Evolutionary conservation across 345 rosid species (phyloP).

Genomic region (Brassica cretica): DNA sequence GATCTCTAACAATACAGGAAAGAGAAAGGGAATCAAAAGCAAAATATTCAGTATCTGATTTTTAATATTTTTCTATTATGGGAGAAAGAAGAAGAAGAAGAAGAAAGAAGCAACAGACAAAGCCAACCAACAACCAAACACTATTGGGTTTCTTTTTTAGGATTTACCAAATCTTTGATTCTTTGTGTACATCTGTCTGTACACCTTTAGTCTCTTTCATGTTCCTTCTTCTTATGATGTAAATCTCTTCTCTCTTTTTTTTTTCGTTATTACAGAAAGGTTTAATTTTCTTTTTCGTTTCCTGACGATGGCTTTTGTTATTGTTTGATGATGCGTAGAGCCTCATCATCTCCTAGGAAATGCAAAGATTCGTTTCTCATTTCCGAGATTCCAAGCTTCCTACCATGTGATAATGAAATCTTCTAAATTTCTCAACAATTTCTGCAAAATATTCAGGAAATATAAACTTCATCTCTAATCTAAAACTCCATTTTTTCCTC

Average conservation of each 20-base stretch:
- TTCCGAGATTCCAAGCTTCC: background rate
- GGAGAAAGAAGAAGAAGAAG: constrained; percentile 30
- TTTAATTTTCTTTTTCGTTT: background rate
- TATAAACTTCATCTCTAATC: too few relatives aligned
- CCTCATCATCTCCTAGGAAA: background rate
- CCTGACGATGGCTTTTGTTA: background rate
- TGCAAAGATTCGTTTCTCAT: background rate
- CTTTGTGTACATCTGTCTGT: constrained; percentile 34
- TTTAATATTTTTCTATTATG: constrained; percentile 19
- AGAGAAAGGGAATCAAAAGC: constrained; percentile 4
- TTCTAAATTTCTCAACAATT: background rate
- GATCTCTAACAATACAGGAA: constrained; percentile 1
- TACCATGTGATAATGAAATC: background rate
- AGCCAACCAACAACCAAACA: constrained; percentile 22
- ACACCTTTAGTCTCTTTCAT: constrained; percentile 6
- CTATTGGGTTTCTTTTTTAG: constrained; percentile 35
- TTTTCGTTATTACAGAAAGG: background rate
- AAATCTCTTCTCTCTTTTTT: background rate
- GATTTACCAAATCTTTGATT: constrained; percentile 42
- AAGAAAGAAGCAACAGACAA: constrained; percentile 26
- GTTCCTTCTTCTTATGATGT: constrained; percentile 24
- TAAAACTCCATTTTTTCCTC: too few relatives aligned
- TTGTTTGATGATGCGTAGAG: constrained; percentile 4
- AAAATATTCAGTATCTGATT: constrained; percentile 22
- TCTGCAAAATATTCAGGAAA: background rate